A percentile compares a stretch with the other conserved stretches of the same genome.
Conservation (phyloP, 2,329 filamentous ascomycete species). For the Colletotrichum siamense region DNA sequence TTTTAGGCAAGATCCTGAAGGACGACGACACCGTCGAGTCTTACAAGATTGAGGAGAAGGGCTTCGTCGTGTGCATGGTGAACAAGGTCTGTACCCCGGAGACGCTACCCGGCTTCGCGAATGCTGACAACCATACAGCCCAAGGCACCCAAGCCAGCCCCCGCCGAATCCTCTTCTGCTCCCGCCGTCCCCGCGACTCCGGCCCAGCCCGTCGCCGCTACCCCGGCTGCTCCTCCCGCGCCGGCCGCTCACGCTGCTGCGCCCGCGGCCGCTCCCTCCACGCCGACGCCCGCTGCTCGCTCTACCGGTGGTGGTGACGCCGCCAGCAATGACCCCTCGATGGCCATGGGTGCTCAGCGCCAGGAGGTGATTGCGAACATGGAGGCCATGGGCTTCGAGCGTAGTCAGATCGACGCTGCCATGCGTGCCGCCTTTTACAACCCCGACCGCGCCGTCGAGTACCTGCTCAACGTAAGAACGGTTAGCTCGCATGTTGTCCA, state of each 20-base stretch:
- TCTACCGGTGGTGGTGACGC: constrained; percentile 51
- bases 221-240: constrained; percentile 54
- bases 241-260: constrained; percentile 53
- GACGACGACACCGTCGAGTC: constrained; percentile 96
- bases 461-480: constrained; percentile 78
- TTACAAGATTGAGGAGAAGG: constrained; percentile 99
- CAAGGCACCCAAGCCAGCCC: constrained; percentile 73
- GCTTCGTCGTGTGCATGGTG: constrained; percentile 98
- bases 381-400: constrained; percentile 96
- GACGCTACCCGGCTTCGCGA: background rate
- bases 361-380: constrained; percentile 86
- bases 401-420: constrained; percentile 86
- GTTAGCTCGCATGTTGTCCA: background rate
- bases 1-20: constrained; percentile 92
- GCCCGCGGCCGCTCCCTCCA: constrained; percentile 54
- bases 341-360: constrained; percentile 85
- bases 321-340: constrained; percentile 70
- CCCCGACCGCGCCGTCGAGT: constrained; percentile 95
- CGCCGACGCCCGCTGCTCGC: constrained; percentile 60
- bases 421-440: constrained; percentile 98
- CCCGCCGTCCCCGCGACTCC: constrained; percentile 67
- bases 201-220: constrained; percentile 56
- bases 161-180: constrained; percentile 63
- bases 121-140: constrained; percentile 34
- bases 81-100: constrained; percentile 73